Evolutionary conservation across 108 stramenopile species (phyloP).

Genomic region (Epipyxis sp.): DNA sequence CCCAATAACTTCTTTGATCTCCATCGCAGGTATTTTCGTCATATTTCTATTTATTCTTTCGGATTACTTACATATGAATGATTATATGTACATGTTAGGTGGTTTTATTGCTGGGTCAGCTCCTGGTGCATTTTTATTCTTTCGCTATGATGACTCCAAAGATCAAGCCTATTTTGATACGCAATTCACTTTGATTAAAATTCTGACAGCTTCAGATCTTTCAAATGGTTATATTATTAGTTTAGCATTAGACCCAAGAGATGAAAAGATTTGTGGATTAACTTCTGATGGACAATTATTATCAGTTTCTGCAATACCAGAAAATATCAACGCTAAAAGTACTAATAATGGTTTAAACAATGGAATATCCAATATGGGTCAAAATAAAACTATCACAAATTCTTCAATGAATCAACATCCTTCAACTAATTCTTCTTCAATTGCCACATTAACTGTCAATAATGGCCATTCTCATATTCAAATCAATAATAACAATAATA

Average conservation of each 20-base stretch:
- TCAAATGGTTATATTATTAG: not conserved
- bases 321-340: no score
- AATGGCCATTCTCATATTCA: no score
- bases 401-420: no score
- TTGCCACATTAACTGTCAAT: not conserved
- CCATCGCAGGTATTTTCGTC: conserved; percentile 33
- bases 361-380: no score
- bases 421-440: not conserved
- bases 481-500: no score
- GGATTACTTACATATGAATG: no score
- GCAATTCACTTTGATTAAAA: conserved; percentile 6
- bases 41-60: no score
- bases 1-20: conserved; percentile 42
- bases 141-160: conserved; percentile 9
- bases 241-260: conserved; percentile 17
- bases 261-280: not conserved
- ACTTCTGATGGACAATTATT: conserved; percentile 10
- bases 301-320: no score
- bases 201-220: not conserved
- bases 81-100: no score
- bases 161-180: conserved; percentile 2
- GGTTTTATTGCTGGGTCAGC: conserved; percentile 54
- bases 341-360: no score
- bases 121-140: conserved; percentile 43
- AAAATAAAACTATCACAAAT: no score